Conservation (phyloP, 768 basidiomycete genomes). For the Thelephora aurantiotincta region DNA sequence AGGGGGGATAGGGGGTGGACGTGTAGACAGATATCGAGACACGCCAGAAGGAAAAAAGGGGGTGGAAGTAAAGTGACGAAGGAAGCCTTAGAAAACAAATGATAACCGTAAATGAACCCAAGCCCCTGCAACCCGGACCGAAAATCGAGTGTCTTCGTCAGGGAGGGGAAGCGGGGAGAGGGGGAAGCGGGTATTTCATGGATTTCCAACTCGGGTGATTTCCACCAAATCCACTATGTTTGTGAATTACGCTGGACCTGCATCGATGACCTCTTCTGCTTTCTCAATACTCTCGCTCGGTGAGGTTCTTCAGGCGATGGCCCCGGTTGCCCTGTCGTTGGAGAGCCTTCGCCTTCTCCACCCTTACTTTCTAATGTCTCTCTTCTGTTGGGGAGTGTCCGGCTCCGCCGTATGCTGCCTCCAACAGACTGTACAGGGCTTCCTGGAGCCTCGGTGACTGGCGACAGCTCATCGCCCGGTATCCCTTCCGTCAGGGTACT, state of each 20-base stretch:
- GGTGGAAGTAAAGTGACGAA: too few relatives aligned
- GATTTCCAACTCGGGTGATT: too few relatives aligned
- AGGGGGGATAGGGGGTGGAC: too few relatives aligned
- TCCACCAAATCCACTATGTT: too few relatives aligned
- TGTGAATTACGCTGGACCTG: constrained; percentile 15
- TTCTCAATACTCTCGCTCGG: constrained; percentile 29
- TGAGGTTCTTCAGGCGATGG: constrained; percentile 21
- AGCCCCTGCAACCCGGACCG: too few relatives aligned
- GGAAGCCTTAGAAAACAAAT: too few relatives aligned
- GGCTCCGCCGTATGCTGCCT: constrained; percentile 39
- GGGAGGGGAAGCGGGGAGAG: too few relatives aligned
- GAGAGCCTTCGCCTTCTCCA: constrained; percentile 2
- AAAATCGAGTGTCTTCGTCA: too few relatives aligned
- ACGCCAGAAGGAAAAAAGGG: too few relatives aligned
- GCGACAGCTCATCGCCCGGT: constrained; percentile 22
- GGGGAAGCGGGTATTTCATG: too few relatives aligned
- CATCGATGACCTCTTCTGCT: constrained; percentile 33
- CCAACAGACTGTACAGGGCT: constrained; percentile 18
- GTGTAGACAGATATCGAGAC: too few relatives aligned
- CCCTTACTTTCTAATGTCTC: constrained; percentile 1
- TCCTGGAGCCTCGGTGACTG: constrained; percentile 30
- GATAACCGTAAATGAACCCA: too few relatives aligned
- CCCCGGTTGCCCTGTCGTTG: background rate
- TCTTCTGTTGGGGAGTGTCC: constrained; percentile 43
- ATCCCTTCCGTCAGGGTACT: constrained; percentile 15